Percentiles rank a stretch among this genome's conserved stretches.
These are phyloP conservation scores for Penicillium sp. DNA, from an alignment of 2,329 filamentous ascomycete species.

Conservation along the genomic window DNA sequence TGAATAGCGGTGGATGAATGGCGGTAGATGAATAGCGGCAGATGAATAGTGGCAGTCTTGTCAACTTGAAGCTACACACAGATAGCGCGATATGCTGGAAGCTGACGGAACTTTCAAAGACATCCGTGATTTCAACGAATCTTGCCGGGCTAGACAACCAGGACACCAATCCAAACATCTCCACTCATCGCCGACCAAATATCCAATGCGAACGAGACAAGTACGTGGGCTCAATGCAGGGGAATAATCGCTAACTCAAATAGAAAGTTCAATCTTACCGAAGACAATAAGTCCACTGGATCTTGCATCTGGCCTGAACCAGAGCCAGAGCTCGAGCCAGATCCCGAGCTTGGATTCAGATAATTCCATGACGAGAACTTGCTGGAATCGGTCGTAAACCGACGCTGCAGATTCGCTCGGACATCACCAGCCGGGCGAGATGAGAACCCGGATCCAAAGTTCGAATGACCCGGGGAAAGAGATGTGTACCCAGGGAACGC, in stretches of 20 bases:
- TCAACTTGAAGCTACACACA: background rate
- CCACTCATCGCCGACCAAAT: background rate
- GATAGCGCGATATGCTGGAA: background rate
- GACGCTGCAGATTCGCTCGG: constrained; percentile 76
- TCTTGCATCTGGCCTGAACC: constrained; percentile 44
- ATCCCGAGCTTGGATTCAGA: constrained; percentile 59
- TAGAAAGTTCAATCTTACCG: constrained; percentile 44
- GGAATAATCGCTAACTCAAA: background rate
- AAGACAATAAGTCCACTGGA: constrained; percentile 54
- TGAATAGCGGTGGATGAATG: background rate
- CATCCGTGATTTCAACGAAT: background rate
- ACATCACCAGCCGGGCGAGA: constrained; percentile 61
- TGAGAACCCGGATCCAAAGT: constrained; percentile 59
- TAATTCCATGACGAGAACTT: constrained; percentile 73
- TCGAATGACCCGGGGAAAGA: constrained; percentile 66
- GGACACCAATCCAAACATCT: background rate
- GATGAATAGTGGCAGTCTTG: background rate
- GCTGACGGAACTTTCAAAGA: background rate
- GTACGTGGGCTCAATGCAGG: background rate
- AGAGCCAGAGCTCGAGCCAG: constrained; percentile 47
- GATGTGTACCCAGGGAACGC: constrained; percentile 73
- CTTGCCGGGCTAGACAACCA: background rate
- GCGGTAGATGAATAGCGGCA: background rate
- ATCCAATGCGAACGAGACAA: background rate
- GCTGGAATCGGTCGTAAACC: constrained; percentile 90